Conservation (phyloP, 2,329 filamentous ascomycete species). For the Diaporthe vaccinii region DNA sequence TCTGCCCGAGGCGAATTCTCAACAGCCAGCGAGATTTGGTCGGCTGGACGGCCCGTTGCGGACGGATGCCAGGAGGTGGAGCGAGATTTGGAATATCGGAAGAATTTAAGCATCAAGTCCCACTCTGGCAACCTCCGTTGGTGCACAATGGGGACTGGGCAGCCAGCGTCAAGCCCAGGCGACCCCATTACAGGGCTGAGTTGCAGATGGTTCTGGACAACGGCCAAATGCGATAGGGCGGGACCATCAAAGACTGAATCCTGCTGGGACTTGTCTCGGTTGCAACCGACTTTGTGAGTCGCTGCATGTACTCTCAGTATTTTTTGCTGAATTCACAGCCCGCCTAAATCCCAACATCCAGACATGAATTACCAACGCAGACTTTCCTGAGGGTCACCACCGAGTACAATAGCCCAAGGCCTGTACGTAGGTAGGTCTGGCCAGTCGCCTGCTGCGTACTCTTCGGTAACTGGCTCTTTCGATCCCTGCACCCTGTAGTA, state of each 20-base stretch:
- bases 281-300: neutral
- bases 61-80: slow-evolving; percentile 70
- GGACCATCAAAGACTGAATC: neutral
- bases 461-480: neutral
- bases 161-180: neutral
- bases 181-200: slow-evolving; percentile 2
- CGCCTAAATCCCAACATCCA: neutral
- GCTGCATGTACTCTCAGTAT: neutral
- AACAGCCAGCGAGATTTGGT: slow-evolving; percentile 73
- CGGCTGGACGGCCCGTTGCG: slow-evolving; percentile 72
- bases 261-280: neutral
- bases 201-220: neutral
- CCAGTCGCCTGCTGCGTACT: neutral
- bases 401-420: neutral
- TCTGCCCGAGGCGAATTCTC: slow-evolving; percentile 80
- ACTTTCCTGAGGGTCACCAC: neutral
- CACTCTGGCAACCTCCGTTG: slow-evolving; percentile 25
- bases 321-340: neutral
- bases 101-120: slow-evolving; percentile 8
- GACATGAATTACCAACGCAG: neutral
- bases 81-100: slow-evolving; percentile 72
- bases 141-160: slow-evolving; percentile 9
- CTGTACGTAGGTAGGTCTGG: neutral
- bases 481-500: neutral
- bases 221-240: neutral